Conservation (phyloP, 2,329 filamentous ascomycete genomes). For the Xylaria sp. region DNA sequence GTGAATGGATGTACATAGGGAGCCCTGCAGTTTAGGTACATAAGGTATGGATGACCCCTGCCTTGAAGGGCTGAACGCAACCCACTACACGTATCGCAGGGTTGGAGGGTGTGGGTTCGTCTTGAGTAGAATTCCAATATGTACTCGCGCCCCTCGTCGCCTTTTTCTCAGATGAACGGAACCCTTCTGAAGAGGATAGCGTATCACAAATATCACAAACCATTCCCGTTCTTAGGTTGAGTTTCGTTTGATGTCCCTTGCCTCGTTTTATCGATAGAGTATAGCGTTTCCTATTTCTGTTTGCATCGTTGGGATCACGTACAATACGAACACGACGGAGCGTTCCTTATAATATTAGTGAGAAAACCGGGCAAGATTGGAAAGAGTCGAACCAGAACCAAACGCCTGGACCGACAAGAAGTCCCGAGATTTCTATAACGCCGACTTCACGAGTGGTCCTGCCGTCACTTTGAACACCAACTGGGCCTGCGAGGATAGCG, state of each 20-base stretch:
- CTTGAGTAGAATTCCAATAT: background rate
- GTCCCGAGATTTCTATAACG: background rate
- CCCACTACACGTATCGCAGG: constrained; percentile 6
- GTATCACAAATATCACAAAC: background rate
- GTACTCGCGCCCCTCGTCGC: background rate
- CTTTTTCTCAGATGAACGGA: background rate
- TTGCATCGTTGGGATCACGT: background rate
- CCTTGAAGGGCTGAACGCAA: constrained; percentile 20
- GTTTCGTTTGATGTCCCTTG: background rate
- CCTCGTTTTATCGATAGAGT: background rate
- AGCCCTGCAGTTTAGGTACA: background rate
- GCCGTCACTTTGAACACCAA: background rate
- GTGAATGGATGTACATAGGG: background rate
- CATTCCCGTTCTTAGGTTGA: background rate
- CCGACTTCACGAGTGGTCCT: background rate
- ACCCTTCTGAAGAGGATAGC: background rate
- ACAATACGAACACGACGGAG: background rate
- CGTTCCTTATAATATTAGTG: background rate
- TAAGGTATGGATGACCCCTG: constrained; percentile 11
- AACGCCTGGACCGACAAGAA: background rate
- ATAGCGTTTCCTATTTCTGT: background rate
- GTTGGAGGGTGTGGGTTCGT: background rate
- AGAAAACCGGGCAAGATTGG: background rate
- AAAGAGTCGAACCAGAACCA: background rate
- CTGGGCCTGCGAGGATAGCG: background rate